Evolutionary conservation across 345 rosid genomes (phyloP).

Genomic region (Erysimum cheiranthoides): DNA sequence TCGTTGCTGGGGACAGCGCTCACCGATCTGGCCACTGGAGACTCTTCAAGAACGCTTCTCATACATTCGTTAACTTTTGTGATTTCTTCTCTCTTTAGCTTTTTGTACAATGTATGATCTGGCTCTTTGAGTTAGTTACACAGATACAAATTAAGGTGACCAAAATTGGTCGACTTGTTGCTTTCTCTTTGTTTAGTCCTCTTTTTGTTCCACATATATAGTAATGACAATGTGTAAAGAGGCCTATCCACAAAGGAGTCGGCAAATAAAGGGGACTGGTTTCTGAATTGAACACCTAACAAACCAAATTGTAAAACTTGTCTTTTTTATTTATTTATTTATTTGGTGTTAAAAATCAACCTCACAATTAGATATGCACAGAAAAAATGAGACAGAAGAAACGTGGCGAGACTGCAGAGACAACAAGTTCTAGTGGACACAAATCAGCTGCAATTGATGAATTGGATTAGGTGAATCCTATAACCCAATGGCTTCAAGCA

Average conservation of each 20-base stretch:
- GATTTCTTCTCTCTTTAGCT: no score
- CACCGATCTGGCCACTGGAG: no score
- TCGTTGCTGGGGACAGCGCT: no score
- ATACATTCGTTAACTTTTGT: no score
- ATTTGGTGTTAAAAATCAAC: background rate
- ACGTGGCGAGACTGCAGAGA: constrained; percentile 18
- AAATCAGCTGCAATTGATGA: constrained; percentile 26
- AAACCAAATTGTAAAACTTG: background rate
- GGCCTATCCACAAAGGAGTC: constrained; percentile 1
- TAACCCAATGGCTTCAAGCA: constrained; percentile 14
- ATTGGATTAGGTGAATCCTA: constrained; percentile 16
- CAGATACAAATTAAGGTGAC: no score
- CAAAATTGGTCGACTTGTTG: no score
- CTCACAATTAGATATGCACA: constrained; percentile 4
- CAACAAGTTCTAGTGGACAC: constrained; percentile 10
- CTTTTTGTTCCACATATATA: background rate
- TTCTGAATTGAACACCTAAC: constrained; percentile 23
- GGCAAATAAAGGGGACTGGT: background rate
- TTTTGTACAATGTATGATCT: no score
- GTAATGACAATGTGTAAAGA: constrained; percentile 16
- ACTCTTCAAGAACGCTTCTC: no score
- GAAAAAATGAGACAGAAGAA: constrained; percentile 4
- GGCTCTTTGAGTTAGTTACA: no score
- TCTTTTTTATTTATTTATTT: background rate
- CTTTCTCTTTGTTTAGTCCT: background rate